Conservation (phyloP, 306 rosid genomes). For the Ormosia semicastrata region DNA sequence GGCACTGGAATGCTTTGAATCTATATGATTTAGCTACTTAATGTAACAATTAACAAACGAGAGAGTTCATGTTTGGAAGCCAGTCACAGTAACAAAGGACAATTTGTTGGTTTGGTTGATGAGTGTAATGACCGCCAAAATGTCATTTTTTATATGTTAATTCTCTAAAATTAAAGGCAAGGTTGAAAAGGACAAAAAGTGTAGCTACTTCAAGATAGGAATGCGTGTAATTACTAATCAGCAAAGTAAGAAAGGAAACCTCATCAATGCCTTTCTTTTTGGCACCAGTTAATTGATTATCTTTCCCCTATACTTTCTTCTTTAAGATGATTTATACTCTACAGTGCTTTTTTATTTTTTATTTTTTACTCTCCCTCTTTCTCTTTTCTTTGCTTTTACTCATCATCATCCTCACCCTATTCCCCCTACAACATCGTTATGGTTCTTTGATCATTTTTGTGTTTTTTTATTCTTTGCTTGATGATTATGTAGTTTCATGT, state of each 20-base stretch:
- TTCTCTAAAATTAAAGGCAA: not conserved
- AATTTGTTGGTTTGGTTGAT: not conserved
- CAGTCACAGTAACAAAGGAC: not conserved
- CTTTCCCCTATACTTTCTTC: not conserved
- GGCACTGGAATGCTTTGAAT: not conserved
- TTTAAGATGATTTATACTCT: not conserved
- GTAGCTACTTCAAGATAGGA: not conserved
- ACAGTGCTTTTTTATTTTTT: not conserved
- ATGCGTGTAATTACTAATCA: constrained; percentile 4
- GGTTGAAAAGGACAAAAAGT: not conserved
- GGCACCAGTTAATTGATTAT: not conserved
- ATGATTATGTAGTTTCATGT: constrained; percentile 5
- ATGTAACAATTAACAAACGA: not conserved
- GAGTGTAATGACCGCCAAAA: constrained; percentile 17
- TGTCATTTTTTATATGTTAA: not conserved
- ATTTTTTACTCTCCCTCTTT: not conserved
- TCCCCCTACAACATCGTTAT: not conserved
- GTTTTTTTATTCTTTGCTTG: not conserved
- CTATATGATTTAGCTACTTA: not conserved
- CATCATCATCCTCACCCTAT: not conserved
- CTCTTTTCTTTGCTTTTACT: constrained; percentile 18
- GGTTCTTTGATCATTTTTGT: not conserved
- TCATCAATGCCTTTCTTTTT: not conserved
- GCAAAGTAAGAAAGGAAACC: not conserved
- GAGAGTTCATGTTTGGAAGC: not conserved